Evolutionary conservation across 345 rosid species (phyloP), one percentile per base, ranked within the genome.

Genomic region (Boechera stricta): DNA sequence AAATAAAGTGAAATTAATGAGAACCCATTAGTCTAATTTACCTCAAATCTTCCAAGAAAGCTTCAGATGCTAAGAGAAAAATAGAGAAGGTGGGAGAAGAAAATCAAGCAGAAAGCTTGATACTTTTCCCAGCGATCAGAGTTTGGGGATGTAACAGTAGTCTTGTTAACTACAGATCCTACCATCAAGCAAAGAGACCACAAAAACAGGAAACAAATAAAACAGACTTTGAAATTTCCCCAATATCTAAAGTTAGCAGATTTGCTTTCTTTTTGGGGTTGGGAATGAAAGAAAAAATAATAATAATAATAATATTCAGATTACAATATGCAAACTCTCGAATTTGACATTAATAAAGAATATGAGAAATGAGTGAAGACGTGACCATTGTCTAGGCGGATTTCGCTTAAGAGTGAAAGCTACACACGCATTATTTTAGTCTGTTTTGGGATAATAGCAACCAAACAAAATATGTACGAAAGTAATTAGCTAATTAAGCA

Each of bases 151-250:
- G 77, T 77, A 77, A 71, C 67, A 77, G 67, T 71, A 49, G 53
- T 61, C 72, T 64, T 71, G 72, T 64, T 77, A 77, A 77, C 36
- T 77, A 64, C 38, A 77, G 81, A 77, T 77, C 81, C 81, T 77
- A 77, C 55, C 72, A 64, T 65, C 72, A 71, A 77, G 81, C 77
- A 7, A 75, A 31, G 49, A 54, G 44, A 32, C 63, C 81, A 64
- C 61, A 64, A 77, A 77, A 77, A 64, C 54, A 77, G 81, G 81
- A 64, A 77, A 77, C 81, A 71, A 77, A 71, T 77, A 71, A 77
- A 77, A 64, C 80, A 16, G 76, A 77, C 72, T 64, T 77, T 77
- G 81, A 77, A 77, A 76, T 49, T 65, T 60, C 73, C 55, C 5
- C 74, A 18, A 56, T 70, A 77, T 71, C 81, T 77, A 77, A 71